These are phyloP conservation scores for Syncephalastrum contaminatum DNA, from an alignment of 371 early-diverging fungal genomes.

Conservation along the genomic window DNA sequence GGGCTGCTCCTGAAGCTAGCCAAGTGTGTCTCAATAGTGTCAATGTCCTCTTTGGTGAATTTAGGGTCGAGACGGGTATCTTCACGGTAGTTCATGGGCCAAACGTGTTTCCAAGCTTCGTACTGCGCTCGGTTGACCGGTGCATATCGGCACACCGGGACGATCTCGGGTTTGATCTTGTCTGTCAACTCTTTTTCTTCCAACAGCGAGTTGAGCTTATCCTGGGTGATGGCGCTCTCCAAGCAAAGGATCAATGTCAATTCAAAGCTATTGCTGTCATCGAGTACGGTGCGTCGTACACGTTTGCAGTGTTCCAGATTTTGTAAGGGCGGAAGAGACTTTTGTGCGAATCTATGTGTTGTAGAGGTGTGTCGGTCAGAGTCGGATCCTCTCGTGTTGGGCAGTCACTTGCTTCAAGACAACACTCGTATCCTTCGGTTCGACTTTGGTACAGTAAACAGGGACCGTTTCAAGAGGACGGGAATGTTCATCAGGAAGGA, in stretches of 20 bases:
- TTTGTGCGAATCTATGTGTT: slow-evolving; percentile 39
- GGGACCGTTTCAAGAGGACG: slow-evolving; percentile 32
- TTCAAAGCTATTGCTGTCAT: slow-evolving; percentile 17
- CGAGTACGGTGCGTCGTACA: slow-evolving; percentile 29
- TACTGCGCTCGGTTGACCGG: slow-evolving; percentile 57
- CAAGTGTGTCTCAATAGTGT: slow-evolving; percentile 40
- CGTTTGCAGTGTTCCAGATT: slow-evolving; percentile 46
- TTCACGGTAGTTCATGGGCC: slow-evolving; percentile 64
- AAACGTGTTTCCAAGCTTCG: slow-evolving; percentile 56
- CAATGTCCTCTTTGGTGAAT: slow-evolving; percentile 41
- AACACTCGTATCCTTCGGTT: slow-evolving; percentile 37
- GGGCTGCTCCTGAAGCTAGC: not conserved
- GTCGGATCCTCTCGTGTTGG: not conserved
- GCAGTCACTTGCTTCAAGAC: slow-evolving; percentile 44
- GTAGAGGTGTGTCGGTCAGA: not conserved
- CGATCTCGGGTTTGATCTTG: slow-evolving; percentile 18
- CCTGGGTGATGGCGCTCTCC: slow-evolving; percentile 10
- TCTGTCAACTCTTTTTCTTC: slow-evolving; percentile 15
- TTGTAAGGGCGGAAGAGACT: slow-evolving; percentile 32
- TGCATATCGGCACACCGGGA: slow-evolving; percentile 42
- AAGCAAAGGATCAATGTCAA: slow-evolving; percentile 35
- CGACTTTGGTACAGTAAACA: slow-evolving; percentile 40
- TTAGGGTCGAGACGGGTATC: slow-evolving; percentile 54
- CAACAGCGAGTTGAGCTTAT: slow-evolving; percentile 13
- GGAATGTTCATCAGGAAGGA: slow-evolving; percentile 38